phyloP scores from a whole-genome alignment of 2,329 filamentous ascomycete genomes.

The Trichothecium roseum region DNA sequence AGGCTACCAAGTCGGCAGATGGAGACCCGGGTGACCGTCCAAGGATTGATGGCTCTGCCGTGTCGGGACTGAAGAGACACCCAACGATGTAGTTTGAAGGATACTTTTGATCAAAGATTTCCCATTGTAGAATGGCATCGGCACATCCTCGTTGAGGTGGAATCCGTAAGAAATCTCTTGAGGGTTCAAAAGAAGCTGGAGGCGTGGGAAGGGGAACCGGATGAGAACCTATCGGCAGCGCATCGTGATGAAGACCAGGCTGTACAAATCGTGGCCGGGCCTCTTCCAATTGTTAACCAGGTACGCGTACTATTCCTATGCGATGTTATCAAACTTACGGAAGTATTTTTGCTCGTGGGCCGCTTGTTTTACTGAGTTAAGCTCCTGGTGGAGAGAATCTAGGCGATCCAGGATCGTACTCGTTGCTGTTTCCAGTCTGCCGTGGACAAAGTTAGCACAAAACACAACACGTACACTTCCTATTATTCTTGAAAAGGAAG shows the following conservation, averaged over 20 bases:
- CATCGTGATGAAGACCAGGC: background rate
- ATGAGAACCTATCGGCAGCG: background rate
- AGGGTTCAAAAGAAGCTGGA: constrained; percentile 5
- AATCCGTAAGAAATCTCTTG: constrained; percentile 11
- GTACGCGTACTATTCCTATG: too few relatives aligned
- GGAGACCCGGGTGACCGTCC: background rate
- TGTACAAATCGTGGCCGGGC: background rate
- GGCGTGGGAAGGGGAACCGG: background rate
- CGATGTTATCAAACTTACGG: too few relatives aligned
- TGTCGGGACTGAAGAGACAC: constrained; percentile 6
- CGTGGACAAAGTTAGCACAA: background rate
- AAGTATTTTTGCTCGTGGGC: too few relatives aligned
- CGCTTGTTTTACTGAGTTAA: constrained; percentile 6
- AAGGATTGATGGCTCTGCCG: background rate
- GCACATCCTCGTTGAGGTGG: constrained; percentile 10
- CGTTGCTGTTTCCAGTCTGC: constrained; percentile 10
- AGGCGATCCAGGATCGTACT: constrained; percentile 8
- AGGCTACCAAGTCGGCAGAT: constrained; percentile 4
- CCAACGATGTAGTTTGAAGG: constrained; percentile 9
- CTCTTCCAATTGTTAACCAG: background rate
- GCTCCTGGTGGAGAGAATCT: constrained; percentile 8
- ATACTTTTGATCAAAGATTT: constrained; percentile 8
- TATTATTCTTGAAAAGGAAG: too few relatives aligned
- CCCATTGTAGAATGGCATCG: constrained; percentile 10
- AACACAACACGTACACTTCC: too few relatives aligned